Evolutionary conservation across 371 early-diverging fungal genomes (phyloP).

Genomic region (Mortierella sp.): DNA sequence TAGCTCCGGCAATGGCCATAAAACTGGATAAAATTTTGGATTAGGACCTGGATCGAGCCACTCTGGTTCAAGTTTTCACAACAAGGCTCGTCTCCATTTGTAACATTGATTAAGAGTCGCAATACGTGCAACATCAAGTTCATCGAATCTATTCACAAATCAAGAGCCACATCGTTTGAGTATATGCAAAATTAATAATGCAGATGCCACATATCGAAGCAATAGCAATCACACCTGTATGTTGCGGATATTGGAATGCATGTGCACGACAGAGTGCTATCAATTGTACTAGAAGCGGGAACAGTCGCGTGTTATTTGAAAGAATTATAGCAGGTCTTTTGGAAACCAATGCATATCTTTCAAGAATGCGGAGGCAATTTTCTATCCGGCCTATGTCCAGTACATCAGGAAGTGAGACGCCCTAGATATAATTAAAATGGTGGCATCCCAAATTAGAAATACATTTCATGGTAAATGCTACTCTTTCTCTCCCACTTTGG

Average conservation of each 20-base stretch:
- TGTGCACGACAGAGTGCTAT: slow-evolving; percentile 45
- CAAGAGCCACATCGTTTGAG: not conserved
- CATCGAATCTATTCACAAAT: slow-evolving; percentile 33
- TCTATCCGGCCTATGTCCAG: slow-evolving; percentile 45
- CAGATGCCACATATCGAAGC: too few relatives aligned
- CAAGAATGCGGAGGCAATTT: slow-evolving; percentile 41
- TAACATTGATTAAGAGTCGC: slow-evolving; percentile 43
- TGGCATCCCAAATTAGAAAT: not conserved
- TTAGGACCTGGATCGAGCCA: slow-evolving; percentile 26
- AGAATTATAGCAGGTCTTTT: slow-evolving; percentile 14
- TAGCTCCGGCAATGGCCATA: slow-evolving; percentile 33
- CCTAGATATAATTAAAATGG: not conserved
- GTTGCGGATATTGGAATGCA: slow-evolving; percentile 40
- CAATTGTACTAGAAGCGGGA: slow-evolving; percentile 38
- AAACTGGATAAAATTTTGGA: slow-evolving; percentile 48
- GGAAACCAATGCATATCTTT: slow-evolving; percentile 35
- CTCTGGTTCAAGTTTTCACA: slow-evolving; percentile 26
- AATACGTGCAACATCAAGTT: slow-evolving; percentile 42
- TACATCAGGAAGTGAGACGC: slow-evolving; percentile 32
- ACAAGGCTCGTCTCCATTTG: slow-evolving; percentile 38
- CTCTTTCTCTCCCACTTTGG: not conserved
- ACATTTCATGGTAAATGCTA: not conserved
- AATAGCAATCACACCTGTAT: slow-evolving; percentile 17
- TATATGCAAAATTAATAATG: not conserved
- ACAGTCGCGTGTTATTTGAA: slow-evolving; percentile 18